Conservation (phyloP, 73 alveolate genomes). For the Breviolum minutum region DNA sequence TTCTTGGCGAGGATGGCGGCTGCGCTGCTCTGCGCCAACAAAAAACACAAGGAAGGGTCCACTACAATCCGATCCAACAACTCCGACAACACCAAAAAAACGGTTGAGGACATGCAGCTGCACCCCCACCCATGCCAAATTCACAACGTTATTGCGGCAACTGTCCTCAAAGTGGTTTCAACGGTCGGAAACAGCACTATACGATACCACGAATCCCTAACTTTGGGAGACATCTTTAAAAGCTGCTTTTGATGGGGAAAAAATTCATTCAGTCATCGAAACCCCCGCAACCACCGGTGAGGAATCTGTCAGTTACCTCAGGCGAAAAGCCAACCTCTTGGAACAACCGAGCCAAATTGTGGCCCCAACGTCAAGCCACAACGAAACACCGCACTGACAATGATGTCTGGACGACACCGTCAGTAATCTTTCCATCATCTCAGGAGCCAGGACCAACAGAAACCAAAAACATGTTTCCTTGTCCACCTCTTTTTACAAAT, state of each 20-base stretch:
- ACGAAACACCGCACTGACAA: neutral
- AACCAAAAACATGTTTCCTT: no score
- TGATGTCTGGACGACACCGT: no score
- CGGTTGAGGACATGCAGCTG: no score
- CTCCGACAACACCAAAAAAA: no score
- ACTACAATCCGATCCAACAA: neutral
- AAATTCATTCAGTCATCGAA: neutral
- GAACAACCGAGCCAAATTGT: slow-evolving; percentile 19
- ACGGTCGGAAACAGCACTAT: no score
- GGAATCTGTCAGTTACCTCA: neutral
- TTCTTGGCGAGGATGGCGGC: neutral
- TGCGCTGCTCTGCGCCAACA: neutral
- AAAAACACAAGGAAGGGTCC: neutral
- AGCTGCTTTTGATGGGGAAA: neutral
- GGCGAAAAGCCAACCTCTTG: slow-evolving; percentile 24
- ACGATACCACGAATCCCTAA: neutral
- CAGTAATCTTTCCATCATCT: no score
- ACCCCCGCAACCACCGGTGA: no score
- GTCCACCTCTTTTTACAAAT: neutral
- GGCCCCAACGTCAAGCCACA: neutral
- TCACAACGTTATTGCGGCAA: neutral
- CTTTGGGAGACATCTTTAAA: neutral
- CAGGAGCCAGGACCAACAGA: neutral
- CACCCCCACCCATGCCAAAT: neutral
- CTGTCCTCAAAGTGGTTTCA: no score